Conservation (phyloP, 2,329 filamentous ascomycete genomes). For the Penicillium sp. region DNA sequence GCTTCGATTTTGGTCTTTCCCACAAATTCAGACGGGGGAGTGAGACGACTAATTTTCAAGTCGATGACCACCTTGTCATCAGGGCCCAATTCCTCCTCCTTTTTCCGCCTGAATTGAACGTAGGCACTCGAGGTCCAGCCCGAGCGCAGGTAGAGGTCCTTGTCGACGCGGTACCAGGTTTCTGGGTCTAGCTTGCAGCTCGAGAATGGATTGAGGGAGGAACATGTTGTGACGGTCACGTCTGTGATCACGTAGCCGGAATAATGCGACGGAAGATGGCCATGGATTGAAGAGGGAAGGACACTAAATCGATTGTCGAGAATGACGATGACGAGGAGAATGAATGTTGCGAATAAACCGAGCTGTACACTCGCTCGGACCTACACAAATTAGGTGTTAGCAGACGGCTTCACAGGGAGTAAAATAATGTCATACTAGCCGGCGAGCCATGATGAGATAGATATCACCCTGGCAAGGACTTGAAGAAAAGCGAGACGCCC, state of each 20-base stretch:
- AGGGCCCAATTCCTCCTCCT: constrained; percentile 74
- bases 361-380: constrained; percentile 73
- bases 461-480: constrained; percentile 34
- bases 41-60: constrained; percentile 69
- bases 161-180: constrained; percentile 81
- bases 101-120: constrained; percentile 77
- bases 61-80: constrained; percentile 79
- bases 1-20: constrained; percentile 57
- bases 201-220: constrained; percentile 69
- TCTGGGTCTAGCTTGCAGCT: constrained; percentile 71
- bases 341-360: constrained; percentile 62
- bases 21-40: constrained; percentile 60
- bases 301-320: constrained; percentile 88
- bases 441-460: constrained; percentile 43
- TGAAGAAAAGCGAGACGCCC: constrained; percentile 27
- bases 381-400: constrained; percentile 32
- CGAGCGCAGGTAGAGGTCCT: constrained; percentile 78
- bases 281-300: constrained; percentile 80
- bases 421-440: constrained; percentile 37
- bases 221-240: constrained; percentile 74
- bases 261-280: constrained; percentile 81
- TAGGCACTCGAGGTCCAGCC: constrained; percentile 76
- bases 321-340: constrained; percentile 72
- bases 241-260: constrained; percentile 83
- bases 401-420: neutral